Conservation (phyloP, 495 filamentous ascomycete species). For the Lasiosphaeriaceae sp. region DNA sequence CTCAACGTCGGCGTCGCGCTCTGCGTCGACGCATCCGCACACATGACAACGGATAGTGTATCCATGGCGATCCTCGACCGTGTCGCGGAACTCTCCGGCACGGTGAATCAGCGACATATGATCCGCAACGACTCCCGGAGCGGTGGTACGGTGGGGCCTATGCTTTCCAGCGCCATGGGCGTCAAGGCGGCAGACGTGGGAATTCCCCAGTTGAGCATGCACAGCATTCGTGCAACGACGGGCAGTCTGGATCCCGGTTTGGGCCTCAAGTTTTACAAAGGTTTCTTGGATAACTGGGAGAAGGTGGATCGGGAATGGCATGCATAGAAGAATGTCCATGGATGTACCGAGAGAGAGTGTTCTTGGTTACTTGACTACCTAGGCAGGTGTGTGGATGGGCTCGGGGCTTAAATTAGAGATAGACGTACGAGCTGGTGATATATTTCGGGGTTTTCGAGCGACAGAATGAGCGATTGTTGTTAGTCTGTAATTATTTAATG, state of each 20-base stretch:
- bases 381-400: not conserved
- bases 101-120: constrained; percentile 82
- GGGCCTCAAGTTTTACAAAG: constrained; percentile 83
- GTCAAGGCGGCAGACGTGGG: constrained; percentile 86
- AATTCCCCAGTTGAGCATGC: constrained; percentile 91
- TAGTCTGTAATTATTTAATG: no score
- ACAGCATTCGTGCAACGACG: constrained; percentile 86
- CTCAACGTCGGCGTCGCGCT: constrained; percentile 89
- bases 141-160: constrained; percentile 94
- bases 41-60: constrained; percentile 87
- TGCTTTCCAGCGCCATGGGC: constrained; percentile 76
- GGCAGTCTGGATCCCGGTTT: constrained; percentile 83
- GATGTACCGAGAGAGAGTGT: no score
- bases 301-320: constrained; percentile 80
- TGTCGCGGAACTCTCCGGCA: constrained; percentile 64
- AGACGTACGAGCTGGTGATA: no score
- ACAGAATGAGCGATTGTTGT: no score
- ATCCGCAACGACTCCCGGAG: constrained; percentile 85
- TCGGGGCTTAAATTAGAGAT: no score
- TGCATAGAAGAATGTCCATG: not conserved
- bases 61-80: constrained; percentile 71
- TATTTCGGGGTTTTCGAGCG: not conserved
- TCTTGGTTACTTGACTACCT: constrained; percentile 2
- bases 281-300: constrained; percentile 86
- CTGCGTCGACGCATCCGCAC: constrained; percentile 81